A percentile compares a stretch with the other conserved stretches of the same genome.
These are phyloP conservation scores for Penstemon barbatus DNA, from an alignment of 257 asterid genomes.

Conservation along the genomic window DNA sequence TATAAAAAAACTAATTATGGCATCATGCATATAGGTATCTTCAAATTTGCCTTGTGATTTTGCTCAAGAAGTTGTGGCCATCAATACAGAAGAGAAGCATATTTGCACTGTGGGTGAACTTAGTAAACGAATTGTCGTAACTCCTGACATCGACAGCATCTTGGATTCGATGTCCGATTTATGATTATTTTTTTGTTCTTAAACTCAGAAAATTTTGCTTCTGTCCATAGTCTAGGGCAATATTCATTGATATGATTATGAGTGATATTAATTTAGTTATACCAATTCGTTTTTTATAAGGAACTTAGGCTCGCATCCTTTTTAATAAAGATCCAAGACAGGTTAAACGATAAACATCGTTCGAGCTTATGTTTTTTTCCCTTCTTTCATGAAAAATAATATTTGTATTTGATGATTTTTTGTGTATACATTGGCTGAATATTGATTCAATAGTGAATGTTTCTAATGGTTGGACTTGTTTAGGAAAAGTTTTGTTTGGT, in stretches of 20 bases:
- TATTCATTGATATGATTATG: background rate
- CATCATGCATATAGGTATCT: slow-evolving; percentile 50
- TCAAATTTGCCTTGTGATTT: slow-evolving; percentile 57
- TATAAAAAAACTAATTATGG: background rate
- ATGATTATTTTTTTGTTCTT: slow-evolving; percentile 30
- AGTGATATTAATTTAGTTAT: no score
- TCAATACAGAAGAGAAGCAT: slow-evolving; percentile 47
- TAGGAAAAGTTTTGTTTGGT: no score
- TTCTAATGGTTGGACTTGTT: no score
- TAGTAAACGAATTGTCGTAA: slow-evolving; percentile 50
- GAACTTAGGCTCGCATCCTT: no score
- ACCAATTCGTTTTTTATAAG: no score
- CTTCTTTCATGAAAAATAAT: no score
- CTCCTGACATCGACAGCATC: slow-evolving; percentile 68
- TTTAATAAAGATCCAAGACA: no score
- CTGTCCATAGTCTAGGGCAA: background rate
- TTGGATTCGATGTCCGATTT: slow-evolving; percentile 43
- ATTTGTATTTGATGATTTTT: no score
- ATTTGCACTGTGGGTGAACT: slow-evolving; percentile 70
- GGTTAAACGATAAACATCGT: no score
- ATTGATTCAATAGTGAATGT: no score
- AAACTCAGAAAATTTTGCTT: slow-evolving; percentile 27
- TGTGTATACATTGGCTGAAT: no score
- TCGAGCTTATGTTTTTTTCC: no score
- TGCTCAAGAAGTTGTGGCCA: slow-evolving; percentile 58